Base-by-base conservation (phyloP, 1,284 basidiomycete genomes). In the Heterobasidion parviporum region DNA sequence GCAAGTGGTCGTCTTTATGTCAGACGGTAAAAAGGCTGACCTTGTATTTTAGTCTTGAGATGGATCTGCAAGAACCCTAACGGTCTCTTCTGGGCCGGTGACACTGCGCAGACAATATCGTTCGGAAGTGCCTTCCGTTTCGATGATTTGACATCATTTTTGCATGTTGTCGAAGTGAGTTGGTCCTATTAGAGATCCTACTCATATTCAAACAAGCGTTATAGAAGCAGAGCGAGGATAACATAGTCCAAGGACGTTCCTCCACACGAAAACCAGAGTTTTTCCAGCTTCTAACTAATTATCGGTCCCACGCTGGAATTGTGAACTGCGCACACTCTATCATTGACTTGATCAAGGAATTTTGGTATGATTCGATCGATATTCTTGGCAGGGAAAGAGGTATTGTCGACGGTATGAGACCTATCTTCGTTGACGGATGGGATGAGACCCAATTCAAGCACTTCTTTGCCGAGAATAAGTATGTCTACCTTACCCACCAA, bases 61-160 rank as follows among this genome's bases (percentile, higher is more conserved):
- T 70, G 68, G 0, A 64, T 89, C 2, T 88, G 85, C 61, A 68
- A 67, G 10, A 88, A 89, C 62, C 76, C 80, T 0, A 70, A 83
- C 53, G 87, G 88, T 0, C 68, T 87, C 20, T 88, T 89, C 63
- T 90, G 84, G 83, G 87, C 87, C 0, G 88, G 87, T 0, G 87
- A 90, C 63, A 90, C 88, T 0, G 87, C 87, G 0, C 87, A 90
- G 61, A 86, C 87, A 0, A 89, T 90, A 15, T 82, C 83, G 0
- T 75, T 79, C 1, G 87, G 87, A 0, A 87, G 83, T 56, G 80
- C 83, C 0, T 89, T 90, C 61, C 70, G 82, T 12, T 90, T 90
- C 65, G 72, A 85, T 58, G 87, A 89, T 47, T 64, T 90, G 56
- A 89, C 84, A 60, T 77, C 86, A 0, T 85, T 85, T 61, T 61